phyloP scores from a whole-genome alignment of 805 yeast species.

The Barnettozyma sucrosica region DNA sequence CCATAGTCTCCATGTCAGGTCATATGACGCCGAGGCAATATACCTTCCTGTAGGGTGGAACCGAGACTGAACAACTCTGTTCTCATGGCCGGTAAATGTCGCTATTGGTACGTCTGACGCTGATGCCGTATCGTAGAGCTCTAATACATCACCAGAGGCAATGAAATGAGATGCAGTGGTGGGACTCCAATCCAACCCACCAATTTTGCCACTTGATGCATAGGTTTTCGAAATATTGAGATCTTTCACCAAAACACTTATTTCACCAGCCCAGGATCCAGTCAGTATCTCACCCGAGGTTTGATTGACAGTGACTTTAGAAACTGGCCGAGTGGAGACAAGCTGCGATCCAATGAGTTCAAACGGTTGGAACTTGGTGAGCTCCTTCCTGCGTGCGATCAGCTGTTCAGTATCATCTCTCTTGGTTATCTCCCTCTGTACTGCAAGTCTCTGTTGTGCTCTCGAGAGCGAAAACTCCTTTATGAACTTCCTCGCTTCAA shows the following conservation, averaged over 20 bases:
- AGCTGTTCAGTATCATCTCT: conserved; percentile 39
- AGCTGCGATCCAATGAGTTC: conserved; percentile 64
- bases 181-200: conserved; percentile 65
- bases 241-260: conserved; percentile 43
- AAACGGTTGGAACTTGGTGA: conserved; percentile 28
- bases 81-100: conserved; percentile 36
- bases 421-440: conserved; percentile 27
- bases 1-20: conserved; percentile 87
- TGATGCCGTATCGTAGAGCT: conserved; percentile 26
- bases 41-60: conserved; percentile 60
- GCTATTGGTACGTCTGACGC: background rate
- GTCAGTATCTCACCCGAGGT: conserved; percentile 41
- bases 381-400: conserved; percentile 39
- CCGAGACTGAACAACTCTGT: conserved; percentile 52
- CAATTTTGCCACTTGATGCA: conserved; percentile 53
- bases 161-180: conserved; percentile 28
- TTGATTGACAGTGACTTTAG: conserved; percentile 44
- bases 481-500: conserved; percentile 45
- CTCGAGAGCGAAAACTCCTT: conserved; percentile 44
- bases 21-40: conserved; percentile 71
- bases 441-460: conserved; percentile 38
- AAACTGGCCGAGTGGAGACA: conserved; percentile 63
- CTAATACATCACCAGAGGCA: conserved; percentile 44
- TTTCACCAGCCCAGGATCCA: conserved; percentile 82
- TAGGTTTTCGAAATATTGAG: conserved; percentile 27